phyloP scores from a whole-genome alignment of 2,329 filamentous ascomycete species.

The Talaromyces sp. region DNA sequence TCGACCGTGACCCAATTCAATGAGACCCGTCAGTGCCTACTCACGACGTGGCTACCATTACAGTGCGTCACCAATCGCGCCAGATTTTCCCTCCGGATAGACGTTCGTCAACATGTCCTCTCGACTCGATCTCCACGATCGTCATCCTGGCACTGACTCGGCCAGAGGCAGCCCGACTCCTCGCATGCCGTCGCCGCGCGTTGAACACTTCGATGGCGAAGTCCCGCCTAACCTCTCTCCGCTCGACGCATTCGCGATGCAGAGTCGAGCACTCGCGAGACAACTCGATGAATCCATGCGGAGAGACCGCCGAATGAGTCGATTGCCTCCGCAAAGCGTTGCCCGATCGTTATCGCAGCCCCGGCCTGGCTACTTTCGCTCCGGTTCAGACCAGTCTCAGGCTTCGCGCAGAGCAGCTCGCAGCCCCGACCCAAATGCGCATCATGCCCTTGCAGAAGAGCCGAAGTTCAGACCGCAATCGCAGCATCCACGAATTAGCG shows the following conservation, averaged over 20 bases:
- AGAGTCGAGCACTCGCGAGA: constrained; percentile 81
- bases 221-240: constrained; percentile 83
- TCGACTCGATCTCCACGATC: constrained; percentile 12
- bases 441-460: constrained; percentile 39
- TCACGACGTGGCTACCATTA: constrained; percentile 3
- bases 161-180: constrained; percentile 12
- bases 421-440: constrained; percentile 40
- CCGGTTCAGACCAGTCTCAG: constrained; percentile 55
- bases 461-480: constrained; percentile 61
- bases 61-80: constrained; percentile 1
- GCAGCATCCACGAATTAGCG: constrained; percentile 72
- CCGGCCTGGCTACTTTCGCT: constrained; percentile 77
- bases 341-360: constrained; percentile 76
- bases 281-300: constrained; percentile 77
- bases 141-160: constrained; percentile 2
- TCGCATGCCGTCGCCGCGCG: constrained; percentile 57
- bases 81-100: background rate
- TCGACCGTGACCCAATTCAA: background rate
- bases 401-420: constrained; percentile 25
- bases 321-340: constrained; percentile 77
- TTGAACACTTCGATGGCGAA: constrained; percentile 70
- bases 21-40: background rate
- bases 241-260: constrained; percentile 89
- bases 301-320: constrained; percentile 74
- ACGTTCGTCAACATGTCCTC: constrained; percentile 12